Base-by-base conservation (phyloP, 176 grass and related monocot genomes). In the Cymbopogon citratus region DNA sequence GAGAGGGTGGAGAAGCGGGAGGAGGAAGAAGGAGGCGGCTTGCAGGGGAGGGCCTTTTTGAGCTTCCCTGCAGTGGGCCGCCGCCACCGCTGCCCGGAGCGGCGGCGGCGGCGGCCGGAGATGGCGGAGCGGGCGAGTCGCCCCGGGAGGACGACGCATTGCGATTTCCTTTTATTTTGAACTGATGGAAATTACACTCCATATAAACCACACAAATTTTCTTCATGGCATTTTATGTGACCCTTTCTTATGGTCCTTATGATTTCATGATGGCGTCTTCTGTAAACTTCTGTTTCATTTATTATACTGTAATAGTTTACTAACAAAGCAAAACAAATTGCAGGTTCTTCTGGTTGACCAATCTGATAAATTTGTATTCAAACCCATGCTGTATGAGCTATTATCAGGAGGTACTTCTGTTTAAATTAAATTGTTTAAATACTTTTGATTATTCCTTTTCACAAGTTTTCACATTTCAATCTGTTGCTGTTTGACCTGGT, bases 281-380 rank as follows among this genome's bases (percentile, higher is more conserved):
- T 74, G 59, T 15, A 46, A 16, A 40, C 1, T 59, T 66, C 11
- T 73, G 31, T 83, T 15, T 1, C 14, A 31, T 54, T 82, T 56
- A n/a, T 60, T 77, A 24, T 77, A 67, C 16, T 73, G 18, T 14
- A 28, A 67, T 61, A 51, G 52, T 62, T 33, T 73, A 84, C 79
- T 87, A 79, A 83, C 36, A 68, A 74, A 25, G 48, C 9, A 16
- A 7, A 46, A 23, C 12, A 34, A 67, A 56, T 12, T 85, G 85
- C 89, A 99, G 92, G 83, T 99, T 26, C 43, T 99, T 80, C 82
- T 95, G 43, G 87, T 95, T 68, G 92, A 99, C 74, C 92, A 99
- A 70, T 99, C 96, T 91, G 96, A 99, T 56, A 88, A 79, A 83
- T 99, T 99, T 90, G 96, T 99, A 85, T 95, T 99, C 34, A 99